Evolutionary conservation across 331 rosid species (phyloP), one percentile per base, ranked within the genome.

Genomic region (Acacia concinna): DNA sequence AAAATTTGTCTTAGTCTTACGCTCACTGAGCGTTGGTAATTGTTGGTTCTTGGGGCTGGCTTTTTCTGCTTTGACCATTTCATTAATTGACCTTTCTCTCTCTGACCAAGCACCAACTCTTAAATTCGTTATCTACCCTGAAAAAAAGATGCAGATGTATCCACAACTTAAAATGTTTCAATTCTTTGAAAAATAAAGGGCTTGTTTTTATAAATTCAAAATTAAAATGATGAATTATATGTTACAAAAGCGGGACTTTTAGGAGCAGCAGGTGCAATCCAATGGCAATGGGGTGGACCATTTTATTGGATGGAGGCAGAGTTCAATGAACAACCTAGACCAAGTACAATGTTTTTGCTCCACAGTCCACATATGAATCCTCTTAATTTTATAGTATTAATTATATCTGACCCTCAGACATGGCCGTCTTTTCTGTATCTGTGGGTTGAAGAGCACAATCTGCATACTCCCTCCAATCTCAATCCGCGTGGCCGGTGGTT

Each of bases 251-350:
- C 2, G 28, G 62, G 62, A 54, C 62, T 54, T 20, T 2, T 8
- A 8, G 31, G 63, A 2, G 31, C 23, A 49, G 23, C 21, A n/a
- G n/a, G n/a, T n/a, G n/a, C n/a, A n/a, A n/a, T n/a, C n/a, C n/a
- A n/a, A n/a, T n/a, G n/a, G n/a, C 23, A 31, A 18, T 35, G 17
- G 70, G 72, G 84, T 70, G 89, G 91, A 75, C 89, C 90, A 76
- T 72, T 69, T 78, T 79, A 62, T 79, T 87, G 80, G 60, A 69
- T 84, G 82, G 70, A 68, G 6, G 40, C 21, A 68, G 28, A 78
- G 57, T 78, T 73, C 41, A 83, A 74, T 6, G 7, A 20, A 30
- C 15, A 25, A 23, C 85, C 56, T 70, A 73, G 86, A 71, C 87
- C 40, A 84, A 76, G 79, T 84, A 60, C 91, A 67, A 38, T 86